phyloP scores from a whole-genome alignment of 2,329 filamentous ascomycete species.

The Xylaria sp. region DNA sequence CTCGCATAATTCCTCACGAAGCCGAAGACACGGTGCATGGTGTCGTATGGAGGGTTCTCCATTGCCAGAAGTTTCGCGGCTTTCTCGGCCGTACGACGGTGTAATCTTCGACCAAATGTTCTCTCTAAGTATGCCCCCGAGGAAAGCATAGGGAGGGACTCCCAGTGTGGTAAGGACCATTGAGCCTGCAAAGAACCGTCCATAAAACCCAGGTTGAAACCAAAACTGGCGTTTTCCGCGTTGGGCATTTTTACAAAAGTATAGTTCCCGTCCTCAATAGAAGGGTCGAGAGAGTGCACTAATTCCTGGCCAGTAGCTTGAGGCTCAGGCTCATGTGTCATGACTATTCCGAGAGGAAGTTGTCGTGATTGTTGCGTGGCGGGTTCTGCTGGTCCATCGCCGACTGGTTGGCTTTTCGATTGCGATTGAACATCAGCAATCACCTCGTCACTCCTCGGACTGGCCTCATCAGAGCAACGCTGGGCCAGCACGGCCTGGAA shows the following conservation, averaged over 20 bases:
- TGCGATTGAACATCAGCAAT: conserved; percentile 26
- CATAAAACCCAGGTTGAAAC: conserved; percentile 44
- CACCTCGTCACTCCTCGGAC: conserved; percentile 44
- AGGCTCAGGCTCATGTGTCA: conserved; percentile 34
- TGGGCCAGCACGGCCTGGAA: conserved; percentile 68
- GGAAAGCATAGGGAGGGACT: conserved; percentile 48
- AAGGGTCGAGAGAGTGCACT: background rate
- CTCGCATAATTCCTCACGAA: conserved; percentile 73
- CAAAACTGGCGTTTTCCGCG: conserved; percentile 64
- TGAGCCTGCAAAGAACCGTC: conserved; percentile 43
- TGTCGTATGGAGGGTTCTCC: conserved; percentile 58
- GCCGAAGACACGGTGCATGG: conserved; percentile 70
- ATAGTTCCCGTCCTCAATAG: conserved; percentile 47
- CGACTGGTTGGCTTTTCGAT: background rate
- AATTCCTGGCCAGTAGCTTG: conserved; percentile 10
- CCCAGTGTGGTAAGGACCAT: conserved; percentile 48
- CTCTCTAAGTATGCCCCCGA: conserved; percentile 65
- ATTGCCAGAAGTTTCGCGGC: conserved; percentile 67
- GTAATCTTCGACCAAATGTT: conserved; percentile 76
- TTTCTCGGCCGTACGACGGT: conserved; percentile 71
- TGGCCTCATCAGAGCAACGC: conserved; percentile 55
- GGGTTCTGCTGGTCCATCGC: background rate
- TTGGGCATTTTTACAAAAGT: conserved; percentile 64
- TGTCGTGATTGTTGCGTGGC: conserved; percentile 28
- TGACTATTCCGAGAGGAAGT: conserved; percentile 30